These are phyloP conservation scores for Grifola frondosa DNA, from an alignment of 1,284 basidiomycete genomes.

Conservation along the genomic window DNA sequence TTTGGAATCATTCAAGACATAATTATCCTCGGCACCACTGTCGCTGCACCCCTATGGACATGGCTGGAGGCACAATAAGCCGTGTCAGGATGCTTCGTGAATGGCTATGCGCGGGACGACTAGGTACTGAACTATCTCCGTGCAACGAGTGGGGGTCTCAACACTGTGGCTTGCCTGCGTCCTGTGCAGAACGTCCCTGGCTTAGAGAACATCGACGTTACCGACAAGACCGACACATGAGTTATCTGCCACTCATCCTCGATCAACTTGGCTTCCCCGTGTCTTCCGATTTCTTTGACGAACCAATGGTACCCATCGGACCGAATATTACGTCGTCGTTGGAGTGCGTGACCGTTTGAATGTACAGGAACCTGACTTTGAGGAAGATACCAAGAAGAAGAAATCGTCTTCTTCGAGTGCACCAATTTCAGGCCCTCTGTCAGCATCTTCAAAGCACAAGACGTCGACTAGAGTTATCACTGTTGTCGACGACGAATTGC, in stretches of 20 bases:
- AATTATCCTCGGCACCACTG: constrained; percentile 85
- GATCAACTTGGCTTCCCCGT: constrained; percentile 91
- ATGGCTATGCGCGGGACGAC: constrained; percentile 86
- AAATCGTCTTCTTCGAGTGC: constrained; percentile 38
- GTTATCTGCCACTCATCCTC: constrained; percentile 93
- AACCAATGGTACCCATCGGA: constrained; percentile 70
- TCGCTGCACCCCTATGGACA: constrained; percentile 73
- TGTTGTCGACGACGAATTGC: constrained; percentile 33
- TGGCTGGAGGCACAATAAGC: constrained; percentile 84
- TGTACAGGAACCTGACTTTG: constrained; percentile 76
- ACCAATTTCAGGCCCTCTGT: constrained; percentile 53
- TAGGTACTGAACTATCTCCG: constrained; percentile 95
- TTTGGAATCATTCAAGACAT: constrained; percentile 94
- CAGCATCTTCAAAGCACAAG: constrained; percentile 34
- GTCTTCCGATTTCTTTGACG: constrained; percentile 89
- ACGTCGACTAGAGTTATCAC: constrained; percentile 22
- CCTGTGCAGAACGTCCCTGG: constrained; percentile 82
- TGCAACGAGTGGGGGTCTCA: constrained; percentile 85
- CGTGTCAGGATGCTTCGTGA: constrained; percentile 88
- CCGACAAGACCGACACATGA: constrained; percentile 94
- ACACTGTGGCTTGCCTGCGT: constrained; percentile 86
- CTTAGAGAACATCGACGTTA: constrained; percentile 92
- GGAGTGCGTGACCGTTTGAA: too few species aligned
- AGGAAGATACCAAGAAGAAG: constrained; percentile 57
- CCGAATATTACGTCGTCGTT: not conserved